Evolutionary conservation across 139 green algal species (phyloP), one percentile per base, ranked within the genome.

Genomic region (Chlorella sp.): DNA sequence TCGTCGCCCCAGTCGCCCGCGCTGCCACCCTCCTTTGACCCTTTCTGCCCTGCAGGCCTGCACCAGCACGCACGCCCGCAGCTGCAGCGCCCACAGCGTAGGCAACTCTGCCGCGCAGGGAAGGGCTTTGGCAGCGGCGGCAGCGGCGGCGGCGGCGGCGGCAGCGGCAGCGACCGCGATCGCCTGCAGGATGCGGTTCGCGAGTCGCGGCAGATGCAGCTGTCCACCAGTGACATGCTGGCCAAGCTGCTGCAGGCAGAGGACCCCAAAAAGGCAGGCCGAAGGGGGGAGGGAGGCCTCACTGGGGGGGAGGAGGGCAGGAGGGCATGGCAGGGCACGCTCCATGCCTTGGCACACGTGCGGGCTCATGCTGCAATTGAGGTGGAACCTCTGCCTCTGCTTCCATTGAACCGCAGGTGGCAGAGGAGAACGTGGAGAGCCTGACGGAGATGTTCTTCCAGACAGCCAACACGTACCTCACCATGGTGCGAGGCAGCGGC

Each of bases 381-480:
- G n/a, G n/a, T n/a, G n/a, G n/a, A n/a, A n/a, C n/a, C n/a, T n/a
- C n/a, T n/a, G n/a, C n/a, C n/a, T n/a, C n/a, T n/a, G n/a, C 44
- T 9, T 51, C 44, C 44, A 51, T 51, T 60, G 12, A 9, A 5
- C 26, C 28, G 47, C 51, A 60, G 15, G 78, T 78, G 30, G 89
- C 88, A 5, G 26, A 41, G n/a, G 47, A 82, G 25, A 32, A 91
- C n/a, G 32, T 90, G 9, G 76, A 85, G 34, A 70, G 36, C 30
- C 44, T 94, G 28, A 74, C 72, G 4, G 91, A 94, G 75, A 55
- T 51, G 62, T 74, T 83, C 36, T 82, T 82, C 26, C 71, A 63
- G 39, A 57, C 56, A 0, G 63, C 63, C 17, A 74, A 83, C 63
- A 65, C 63, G 4, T 83, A 65, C 63, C 65, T 83, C 9, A 55